phyloP scores from a whole-genome alignment of 1,284 basidiomycete genomes.

The Schizopora paradoxa region DNA sequence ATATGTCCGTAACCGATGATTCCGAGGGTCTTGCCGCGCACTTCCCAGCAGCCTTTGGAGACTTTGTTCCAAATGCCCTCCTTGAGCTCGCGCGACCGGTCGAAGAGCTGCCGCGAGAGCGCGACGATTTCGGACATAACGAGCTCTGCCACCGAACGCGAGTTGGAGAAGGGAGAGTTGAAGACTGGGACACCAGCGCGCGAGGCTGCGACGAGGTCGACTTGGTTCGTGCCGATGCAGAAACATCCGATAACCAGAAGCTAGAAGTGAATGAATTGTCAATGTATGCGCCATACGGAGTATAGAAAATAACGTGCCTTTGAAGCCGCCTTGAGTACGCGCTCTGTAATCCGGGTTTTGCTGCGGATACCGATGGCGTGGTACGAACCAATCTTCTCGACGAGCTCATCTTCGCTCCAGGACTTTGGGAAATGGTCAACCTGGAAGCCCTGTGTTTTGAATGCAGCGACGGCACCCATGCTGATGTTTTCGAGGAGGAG shows the following conservation, averaged over 20 bases:
- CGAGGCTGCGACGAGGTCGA: slow-evolving; percentile 83
- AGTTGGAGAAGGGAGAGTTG: slow-evolving; percentile 99
- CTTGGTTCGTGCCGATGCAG: slow-evolving; percentile 99
- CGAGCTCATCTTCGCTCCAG: slow-evolving; percentile 88
- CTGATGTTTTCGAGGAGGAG: slow-evolving; percentile 96
- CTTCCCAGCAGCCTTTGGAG: slow-evolving; percentile 97
- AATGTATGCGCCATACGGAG: background rate
- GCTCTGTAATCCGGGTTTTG: slow-evolving; percentile 94
- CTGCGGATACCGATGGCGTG: slow-evolving; percentile 95
- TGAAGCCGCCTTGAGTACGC: slow-evolving; percentile 80
- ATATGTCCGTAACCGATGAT: slow-evolving; percentile 99
- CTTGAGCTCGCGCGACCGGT: slow-evolving; percentile 86
- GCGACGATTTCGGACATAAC: slow-evolving; percentile 94
- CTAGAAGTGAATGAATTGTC: slow-evolving; percentile 36
- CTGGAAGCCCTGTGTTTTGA: slow-evolving; percentile 84
- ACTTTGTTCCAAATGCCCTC: slow-evolving; percentile 98
- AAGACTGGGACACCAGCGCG: slow-evolving; percentile 95
- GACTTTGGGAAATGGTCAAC: slow-evolving; percentile 90
- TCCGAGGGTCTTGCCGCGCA: slow-evolving; percentile 96
- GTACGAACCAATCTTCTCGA: slow-evolving; percentile 83
- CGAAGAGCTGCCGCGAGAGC: slow-evolving; percentile 91
- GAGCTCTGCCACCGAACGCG: slow-evolving; percentile 97
- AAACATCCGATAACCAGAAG: slow-evolving; percentile 97
- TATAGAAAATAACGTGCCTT: slow-evolving; percentile 46
- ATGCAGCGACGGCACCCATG: slow-evolving; percentile 79